Evolutionary conservation across 768 basidiomycete genomes (phyloP).

Genomic region (Hebeloma cylindrosporum): DNA sequence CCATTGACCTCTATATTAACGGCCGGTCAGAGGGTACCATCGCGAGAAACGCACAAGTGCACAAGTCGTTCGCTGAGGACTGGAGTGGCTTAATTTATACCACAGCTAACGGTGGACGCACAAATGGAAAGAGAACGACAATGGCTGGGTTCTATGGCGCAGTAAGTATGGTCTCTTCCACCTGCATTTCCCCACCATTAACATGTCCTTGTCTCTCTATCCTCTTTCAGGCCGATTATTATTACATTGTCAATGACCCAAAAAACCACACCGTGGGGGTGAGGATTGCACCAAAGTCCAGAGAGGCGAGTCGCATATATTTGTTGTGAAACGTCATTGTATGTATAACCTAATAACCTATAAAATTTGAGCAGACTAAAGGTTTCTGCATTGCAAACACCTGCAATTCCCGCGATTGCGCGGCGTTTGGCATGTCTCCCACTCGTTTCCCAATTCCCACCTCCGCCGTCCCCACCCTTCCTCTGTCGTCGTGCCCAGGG

Average conservation of each 20-base stretch:
- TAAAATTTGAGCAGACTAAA: conserved; percentile 4
- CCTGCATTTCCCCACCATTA: too few relatives aligned
- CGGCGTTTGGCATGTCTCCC: conserved; percentile 25
- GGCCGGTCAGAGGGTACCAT: conserved; percentile 20
- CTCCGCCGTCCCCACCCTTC: conserved; percentile 16
- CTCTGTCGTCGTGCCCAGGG: conserved; percentile 24
- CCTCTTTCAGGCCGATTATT: conserved; percentile 23
- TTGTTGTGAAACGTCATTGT: neutral
- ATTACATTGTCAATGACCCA: conserved; percentile 31
- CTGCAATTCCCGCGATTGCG: conserved; percentile 25
- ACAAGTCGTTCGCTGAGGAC: conserved; percentile 14
- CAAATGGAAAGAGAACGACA: conserved; percentile 21
- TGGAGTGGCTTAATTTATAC: conserved; percentile 28
- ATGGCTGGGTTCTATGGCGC: conserved; percentile 26
- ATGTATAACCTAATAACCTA: neutral
- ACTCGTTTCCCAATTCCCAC: conserved; percentile 23
- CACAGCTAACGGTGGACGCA: conserved; percentile 24
- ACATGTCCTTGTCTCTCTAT: neutral
- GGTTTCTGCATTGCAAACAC: conserved; percentile 23
- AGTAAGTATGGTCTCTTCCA: conserved; percentile 12
- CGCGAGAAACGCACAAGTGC: conserved; percentile 8
- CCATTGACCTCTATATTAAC: conserved; percentile 23
- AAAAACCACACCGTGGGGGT: conserved; percentile 27
- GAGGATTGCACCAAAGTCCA: conserved; percentile 19
- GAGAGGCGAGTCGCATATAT: conserved; percentile 11